Percentiles rank a stretch among this genome's conserved stretches.
Conservation (phyloP, 257 asterid genomes). For the Gardenia jasminoides region DNA sequence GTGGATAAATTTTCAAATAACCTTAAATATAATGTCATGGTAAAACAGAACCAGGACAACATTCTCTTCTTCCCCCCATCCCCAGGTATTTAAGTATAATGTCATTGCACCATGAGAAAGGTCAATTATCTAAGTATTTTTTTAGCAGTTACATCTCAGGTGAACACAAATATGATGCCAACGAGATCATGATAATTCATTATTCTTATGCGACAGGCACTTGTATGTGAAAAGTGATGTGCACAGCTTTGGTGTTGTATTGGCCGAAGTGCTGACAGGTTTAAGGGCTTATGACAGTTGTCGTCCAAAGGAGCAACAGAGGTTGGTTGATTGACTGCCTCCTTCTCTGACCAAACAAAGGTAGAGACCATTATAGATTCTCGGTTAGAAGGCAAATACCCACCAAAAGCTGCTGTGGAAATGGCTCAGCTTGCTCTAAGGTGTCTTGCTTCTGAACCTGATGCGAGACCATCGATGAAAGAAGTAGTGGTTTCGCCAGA, state of each 20-base stretch:
- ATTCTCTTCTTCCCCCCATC: too few relatives aligned
- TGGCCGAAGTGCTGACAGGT: constrained; percentile 70
- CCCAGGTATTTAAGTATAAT: too few relatives aligned
- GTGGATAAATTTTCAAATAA: too few relatives aligned
- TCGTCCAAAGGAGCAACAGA: constrained; percentile 52
- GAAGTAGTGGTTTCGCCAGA: too few relatives aligned
- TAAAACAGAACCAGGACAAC: too few relatives aligned
- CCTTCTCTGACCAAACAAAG: constrained; percentile 47
- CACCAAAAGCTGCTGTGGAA: constrained; percentile 46
- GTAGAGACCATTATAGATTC: constrained; percentile 61
- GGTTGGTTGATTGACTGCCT: constrained; percentile 68
- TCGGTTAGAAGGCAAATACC: constrained; percentile 57
- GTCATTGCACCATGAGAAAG: too few relatives aligned
- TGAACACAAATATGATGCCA: neutral
- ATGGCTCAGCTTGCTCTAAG: constrained; percentile 59
- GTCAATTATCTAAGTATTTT: too few relatives aligned
- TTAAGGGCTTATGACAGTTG: constrained; percentile 45
- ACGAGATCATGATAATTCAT: constrained; percentile 1
- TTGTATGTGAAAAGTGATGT: constrained; percentile 68
- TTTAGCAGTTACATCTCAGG: too few relatives aligned
- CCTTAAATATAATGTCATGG: too few relatives aligned
- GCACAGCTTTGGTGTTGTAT: constrained; percentile 65
- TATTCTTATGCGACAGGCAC: constrained; percentile 34
- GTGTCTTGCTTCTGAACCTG: too few relatives aligned
- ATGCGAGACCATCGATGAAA: too few relatives aligned